Conservation (phyloP, 140 eudicot genomes). For the Oenanthe javanica region DNA sequence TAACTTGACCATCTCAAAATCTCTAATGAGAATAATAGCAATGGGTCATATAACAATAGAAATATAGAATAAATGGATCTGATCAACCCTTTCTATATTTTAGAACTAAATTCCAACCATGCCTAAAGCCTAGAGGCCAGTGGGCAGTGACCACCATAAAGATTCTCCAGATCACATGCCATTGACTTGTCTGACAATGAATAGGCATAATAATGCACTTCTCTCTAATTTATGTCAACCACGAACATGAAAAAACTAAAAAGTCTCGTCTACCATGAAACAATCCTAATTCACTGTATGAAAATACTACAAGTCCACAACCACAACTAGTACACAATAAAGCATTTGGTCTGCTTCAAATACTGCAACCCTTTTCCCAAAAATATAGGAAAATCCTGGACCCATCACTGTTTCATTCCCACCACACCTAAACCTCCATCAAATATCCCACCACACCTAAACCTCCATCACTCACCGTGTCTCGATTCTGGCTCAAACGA, state of each 20-base stretch:
- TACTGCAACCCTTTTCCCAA: not conserved
- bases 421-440: not conserved
- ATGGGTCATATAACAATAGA: not conserved
- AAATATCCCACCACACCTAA: not conserved
- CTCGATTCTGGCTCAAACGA: not conserved
- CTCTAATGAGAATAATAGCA: not conserved
- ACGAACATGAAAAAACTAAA: not conserved
- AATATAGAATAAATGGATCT: not conserved
- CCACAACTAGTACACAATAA: not conserved
- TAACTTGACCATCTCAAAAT: too few species aligned
- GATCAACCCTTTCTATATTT: not conserved
- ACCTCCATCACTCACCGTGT: too few species aligned
- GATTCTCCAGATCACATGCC: conserved; percentile 2
- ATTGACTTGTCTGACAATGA: conserved; percentile 6
- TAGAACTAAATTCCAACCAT: not conserved
- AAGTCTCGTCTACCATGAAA: not conserved
- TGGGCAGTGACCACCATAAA: not conserved
- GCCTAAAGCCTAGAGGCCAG: not conserved
- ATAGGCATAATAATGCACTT: conserved; percentile 7
- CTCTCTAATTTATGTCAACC: not conserved
- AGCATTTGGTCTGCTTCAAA: conserved; percentile 10
- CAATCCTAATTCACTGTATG: not conserved
- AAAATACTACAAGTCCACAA: not conserved
- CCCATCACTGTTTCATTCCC: not conserved
- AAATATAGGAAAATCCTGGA: conserved; percentile 1